Evolutionary conservation across 2,329 filamentous ascomycete species (phyloP), one percentile per base, ranked within the genome.

Genomic region (Monilinia vaccinii-corymbosi): DNA sequence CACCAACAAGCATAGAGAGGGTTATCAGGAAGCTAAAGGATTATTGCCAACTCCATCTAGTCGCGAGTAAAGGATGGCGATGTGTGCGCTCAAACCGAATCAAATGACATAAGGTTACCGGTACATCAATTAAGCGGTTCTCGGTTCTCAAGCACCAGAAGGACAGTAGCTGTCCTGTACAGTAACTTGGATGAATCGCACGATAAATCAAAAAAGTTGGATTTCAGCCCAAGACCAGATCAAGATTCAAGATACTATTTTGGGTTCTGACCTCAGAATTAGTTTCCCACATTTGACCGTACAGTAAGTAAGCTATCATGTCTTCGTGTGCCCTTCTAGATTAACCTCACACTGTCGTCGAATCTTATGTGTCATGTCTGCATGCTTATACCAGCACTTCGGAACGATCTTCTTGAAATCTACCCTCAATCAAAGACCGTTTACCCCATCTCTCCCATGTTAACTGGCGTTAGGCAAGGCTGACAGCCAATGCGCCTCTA

Each of bases 391-490:
- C 36, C n/a, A 42, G 56, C 28, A 31, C 10, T 10, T 31, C 40
- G 42, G 52, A 32, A 56, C 25, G 25, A 51, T 49, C 56, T 45
- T 31, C 34, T 51, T 8, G 9, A 44, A 42, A 42, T 42, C 38
- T 31, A 44, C 25, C 10, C n/a, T 53, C 36, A 32, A 44, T 32
- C 23, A 32, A 32, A 44, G 51, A 53, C 38, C 18, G 9, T 34
- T 36, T 44, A 34, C 51, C 51, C 38, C 51, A 34, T 44, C 32
- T 34, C 51, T 11, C 16, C 25, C 25, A 23, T 10, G 18, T 28
- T n/a, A 9, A 23, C 46, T 60, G 45, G 38, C n/a, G 58, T 56
- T 13, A 56, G 16, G 46, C 58, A 60, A 60, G 58, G 45, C 44
- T 49, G 58, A 50, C 45, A 28, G 49, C 36, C 21, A 60, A 31